Percentiles rank a stretch among this genome's conserved stretches.
phyloP scores from a whole-genome alignment of 495 filamentous ascomycete species.

The Talaromyces trachyspermus region DNA sequence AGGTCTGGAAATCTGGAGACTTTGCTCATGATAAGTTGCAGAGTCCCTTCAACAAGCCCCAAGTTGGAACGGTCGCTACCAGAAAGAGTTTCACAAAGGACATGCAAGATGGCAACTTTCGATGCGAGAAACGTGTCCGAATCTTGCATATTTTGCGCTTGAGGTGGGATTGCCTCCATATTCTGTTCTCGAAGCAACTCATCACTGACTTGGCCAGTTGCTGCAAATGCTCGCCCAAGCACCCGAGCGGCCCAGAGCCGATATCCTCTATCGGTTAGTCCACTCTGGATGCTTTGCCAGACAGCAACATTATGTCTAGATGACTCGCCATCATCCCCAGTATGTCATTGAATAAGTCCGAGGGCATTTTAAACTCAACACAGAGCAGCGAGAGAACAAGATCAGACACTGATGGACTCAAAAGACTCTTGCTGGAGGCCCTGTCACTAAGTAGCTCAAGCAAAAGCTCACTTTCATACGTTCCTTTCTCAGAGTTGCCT shows the following conservation, averaged over 20 bases:
- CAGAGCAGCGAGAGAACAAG: conserved; percentile 68
- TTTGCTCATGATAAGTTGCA: conserved; percentile 62
- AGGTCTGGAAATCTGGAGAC: conserved; percentile 39
- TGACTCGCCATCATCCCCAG: conserved; percentile 56
- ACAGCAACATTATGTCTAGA: conserved; percentile 53
- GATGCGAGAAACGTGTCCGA: conserved; percentile 25
- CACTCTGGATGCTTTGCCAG: conserved; percentile 63
- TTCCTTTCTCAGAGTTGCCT: conserved; percentile 52
- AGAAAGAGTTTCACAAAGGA: conserved; percentile 61
- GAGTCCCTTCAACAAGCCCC: conserved; percentile 68
- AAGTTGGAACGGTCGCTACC: conserved; percentile 54
- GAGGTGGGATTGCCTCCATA: not conserved
- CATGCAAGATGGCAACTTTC: conserved; percentile 48
- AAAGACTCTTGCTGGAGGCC: conserved; percentile 47
- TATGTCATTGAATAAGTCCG: conserved; percentile 50
- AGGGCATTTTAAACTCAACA: conserved; percentile 55
- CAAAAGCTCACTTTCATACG: conserved; percentile 65
- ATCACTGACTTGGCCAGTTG: conserved; percentile 54
- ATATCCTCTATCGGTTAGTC: conserved; percentile 57
- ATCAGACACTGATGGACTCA: conserved; percentile 61
- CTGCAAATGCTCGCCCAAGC: conserved; percentile 75
- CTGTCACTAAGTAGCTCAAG: conserved; percentile 68
- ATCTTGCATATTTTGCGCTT: not conserved
- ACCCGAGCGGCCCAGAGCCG: conserved; percentile 77
- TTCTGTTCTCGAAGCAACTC: conserved; percentile 35